Base-by-base conservation (phyloP, 345 rosid genomes). In the Excoecaria cochinchinensis region DNA sequence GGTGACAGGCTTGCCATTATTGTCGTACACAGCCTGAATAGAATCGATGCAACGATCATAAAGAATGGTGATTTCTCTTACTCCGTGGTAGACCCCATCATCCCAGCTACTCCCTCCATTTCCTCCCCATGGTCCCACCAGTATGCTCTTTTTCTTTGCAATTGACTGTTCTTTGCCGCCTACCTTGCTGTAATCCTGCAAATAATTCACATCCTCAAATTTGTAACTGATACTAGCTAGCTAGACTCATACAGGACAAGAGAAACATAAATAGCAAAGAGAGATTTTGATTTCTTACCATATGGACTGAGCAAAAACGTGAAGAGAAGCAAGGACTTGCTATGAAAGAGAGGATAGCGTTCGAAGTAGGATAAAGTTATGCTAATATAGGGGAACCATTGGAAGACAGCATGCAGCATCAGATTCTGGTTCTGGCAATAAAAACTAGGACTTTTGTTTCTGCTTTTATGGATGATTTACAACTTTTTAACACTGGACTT, bases 61-160 rank as follows among this genome's bases (percentile, higher is more conserved):
- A 56, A 71, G 83, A 25, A 92, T 81, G 16, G 72, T 82, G 78
- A 94, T 90, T 77, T 88, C 89, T 71, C 90, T 87, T 66, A 91
- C 88, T 56, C 97, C 94, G 74, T 82, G 48, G 77, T 88, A 79
- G 48, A 75, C 76, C 48, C 95, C 97, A 59, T 94, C 96, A 44
- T 94, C 92, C 96, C 97, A 91, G 72, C 39, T 63, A 10, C 64
- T 59, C 61, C 97, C 98, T 42, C 92, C 98, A 59, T 86, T 83
- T 76, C 96, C 97, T 78, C 97, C 97, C 96, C 97, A 89, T 19
- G 91, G 90, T 72, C 94, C 97, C 6, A 87, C 85, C 24, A 82
- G 71, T 57, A 84, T 75, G 65, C 77, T 78, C 77, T 61, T 85
- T 73, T 77, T 84, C 56, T 72, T 80, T 38, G 69, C 74, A 8